phyloP scores from a whole-genome alignment of 169 alveolate species.

The Plasmodium reichenowi region DNA sequence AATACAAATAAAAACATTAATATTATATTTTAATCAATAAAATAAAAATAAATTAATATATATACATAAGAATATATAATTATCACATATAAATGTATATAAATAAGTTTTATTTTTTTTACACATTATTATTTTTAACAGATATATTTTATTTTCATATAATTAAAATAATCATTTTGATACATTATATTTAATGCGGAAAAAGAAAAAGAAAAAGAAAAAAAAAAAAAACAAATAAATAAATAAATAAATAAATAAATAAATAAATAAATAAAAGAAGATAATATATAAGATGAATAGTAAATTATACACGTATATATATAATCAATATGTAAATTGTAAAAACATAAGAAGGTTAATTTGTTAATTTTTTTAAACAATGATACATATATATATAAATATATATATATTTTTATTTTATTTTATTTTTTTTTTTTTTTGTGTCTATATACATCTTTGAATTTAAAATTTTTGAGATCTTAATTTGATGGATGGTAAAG shows the following conservation, averaged over 20 bases:
- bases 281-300: no score
- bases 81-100: background rate
- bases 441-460: background rate
- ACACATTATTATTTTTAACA: background rate
- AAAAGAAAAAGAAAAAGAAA: conserved; percentile 5
- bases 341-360: background rate
- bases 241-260: no score
- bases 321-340: background rate
- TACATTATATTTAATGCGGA: conserved; percentile 14
- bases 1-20: no score
- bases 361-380: background rate
- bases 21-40: background rate
- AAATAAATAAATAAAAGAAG: no score
- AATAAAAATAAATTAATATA: background rate
- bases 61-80: background rate
- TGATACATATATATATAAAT: background rate
- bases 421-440: background rate
- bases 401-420: background rate
- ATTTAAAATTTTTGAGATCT: conserved; percentile 60
- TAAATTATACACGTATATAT: background rate
- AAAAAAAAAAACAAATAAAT: background rate
- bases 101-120: background rate
- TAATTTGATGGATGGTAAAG: conserved; percentile 77
- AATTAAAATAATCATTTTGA: conserved; percentile 25
- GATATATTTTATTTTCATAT: conserved; percentile 5